These are phyloP conservation scores for Scutellaria minor DNA, from an alignment of 257 asterid genomes.

Conservation along the genomic window DNA sequence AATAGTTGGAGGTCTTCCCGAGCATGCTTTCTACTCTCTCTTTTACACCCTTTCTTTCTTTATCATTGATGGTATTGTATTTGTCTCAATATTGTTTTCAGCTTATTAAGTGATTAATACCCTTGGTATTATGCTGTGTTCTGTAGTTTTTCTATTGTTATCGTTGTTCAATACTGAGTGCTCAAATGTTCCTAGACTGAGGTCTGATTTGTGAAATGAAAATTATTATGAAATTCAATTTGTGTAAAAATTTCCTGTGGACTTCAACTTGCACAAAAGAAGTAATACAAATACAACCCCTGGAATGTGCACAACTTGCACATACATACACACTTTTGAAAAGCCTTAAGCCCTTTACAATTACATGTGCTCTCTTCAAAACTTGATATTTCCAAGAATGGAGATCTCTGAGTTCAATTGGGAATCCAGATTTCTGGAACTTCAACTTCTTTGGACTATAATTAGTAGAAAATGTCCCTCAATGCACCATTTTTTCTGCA, in stretches of 20 bases:
- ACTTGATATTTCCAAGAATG: no score
- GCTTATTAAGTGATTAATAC: constrained; percentile 4
- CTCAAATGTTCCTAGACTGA: not conserved
- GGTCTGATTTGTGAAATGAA: not conserved
- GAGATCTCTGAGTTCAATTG: no score
- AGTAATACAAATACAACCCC: not conserved
- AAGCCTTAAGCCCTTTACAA: not conserved
- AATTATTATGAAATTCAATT: constrained; percentile 10
- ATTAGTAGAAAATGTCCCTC: no score
- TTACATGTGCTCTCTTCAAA: not conserved
- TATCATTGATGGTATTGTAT: constrained; percentile 15
- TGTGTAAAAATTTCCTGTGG: not conserved
- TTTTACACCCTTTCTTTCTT: constrained; percentile 16
- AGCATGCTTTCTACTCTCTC: constrained; percentile 3
- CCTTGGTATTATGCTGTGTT: not conserved
- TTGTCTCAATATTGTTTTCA: not conserved
- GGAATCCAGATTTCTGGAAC: no score
- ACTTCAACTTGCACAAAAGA: not conserved
- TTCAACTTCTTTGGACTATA: no score
- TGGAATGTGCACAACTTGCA: constrained; percentile 20
- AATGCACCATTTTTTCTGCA: no score
- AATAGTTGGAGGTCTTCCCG: constrained; percentile 12
- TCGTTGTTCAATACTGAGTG: not conserved
- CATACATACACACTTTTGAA: not conserved
- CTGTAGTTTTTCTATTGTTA: not conserved